phyloP scores from a whole-genome alignment of 495 filamentous ascomycete genomes.

The Aspergillus haitiensis region DNA sequence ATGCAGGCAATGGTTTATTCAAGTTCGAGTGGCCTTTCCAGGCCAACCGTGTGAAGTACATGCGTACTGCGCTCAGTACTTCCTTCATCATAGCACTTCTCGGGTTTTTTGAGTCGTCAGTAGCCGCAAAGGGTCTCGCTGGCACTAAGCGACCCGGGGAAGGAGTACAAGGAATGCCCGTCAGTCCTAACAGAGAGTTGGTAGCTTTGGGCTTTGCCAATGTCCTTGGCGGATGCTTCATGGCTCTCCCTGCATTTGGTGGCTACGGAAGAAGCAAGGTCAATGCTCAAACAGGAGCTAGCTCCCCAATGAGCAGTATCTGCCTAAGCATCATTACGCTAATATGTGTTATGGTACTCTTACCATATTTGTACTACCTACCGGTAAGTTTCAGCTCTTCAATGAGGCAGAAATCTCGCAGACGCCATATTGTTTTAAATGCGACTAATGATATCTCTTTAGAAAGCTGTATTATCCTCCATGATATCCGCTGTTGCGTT shows the following conservation, averaged over 20 bases:
- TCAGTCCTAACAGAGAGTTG: constrained; percentile 92
- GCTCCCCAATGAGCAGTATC: constrained; percentile 88
- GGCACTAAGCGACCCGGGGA: constrained; percentile 48
- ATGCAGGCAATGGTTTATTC: constrained; percentile 61
- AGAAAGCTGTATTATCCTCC: constrained; percentile 91
- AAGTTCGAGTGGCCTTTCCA: constrained; percentile 84
- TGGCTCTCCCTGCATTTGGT: constrained; percentile 88
- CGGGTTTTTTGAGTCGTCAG: constrained; percentile 97
- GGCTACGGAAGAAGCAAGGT: constrained; percentile 96
- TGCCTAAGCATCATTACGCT: constrained; percentile 81
- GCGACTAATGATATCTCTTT: constrained; percentile 7
- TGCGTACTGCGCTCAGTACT: constrained; percentile 85
- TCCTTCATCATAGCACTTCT: constrained; percentile 92
- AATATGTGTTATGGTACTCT: constrained; percentile 71
- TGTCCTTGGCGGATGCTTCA: constrained; percentile 85
- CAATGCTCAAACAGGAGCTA: constrained; percentile 86
- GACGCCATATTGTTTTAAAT: neutral
- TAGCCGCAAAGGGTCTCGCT: constrained; percentile 90
- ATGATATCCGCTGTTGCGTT: constrained; percentile 97
- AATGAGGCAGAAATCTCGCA: no score
- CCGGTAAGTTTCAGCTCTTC: constrained; percentile 60
- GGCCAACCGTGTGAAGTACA: constrained; percentile 69
- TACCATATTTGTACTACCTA: constrained; percentile 93
- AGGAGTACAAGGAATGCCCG: constrained; percentile 68
- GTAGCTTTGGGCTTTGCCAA: constrained; percentile 92